Evolutionary conservation across 306 rosid species (phyloP), one percentile per base, ranked within the genome.

Genomic region (Hylodesmum podocarpum): DNA sequence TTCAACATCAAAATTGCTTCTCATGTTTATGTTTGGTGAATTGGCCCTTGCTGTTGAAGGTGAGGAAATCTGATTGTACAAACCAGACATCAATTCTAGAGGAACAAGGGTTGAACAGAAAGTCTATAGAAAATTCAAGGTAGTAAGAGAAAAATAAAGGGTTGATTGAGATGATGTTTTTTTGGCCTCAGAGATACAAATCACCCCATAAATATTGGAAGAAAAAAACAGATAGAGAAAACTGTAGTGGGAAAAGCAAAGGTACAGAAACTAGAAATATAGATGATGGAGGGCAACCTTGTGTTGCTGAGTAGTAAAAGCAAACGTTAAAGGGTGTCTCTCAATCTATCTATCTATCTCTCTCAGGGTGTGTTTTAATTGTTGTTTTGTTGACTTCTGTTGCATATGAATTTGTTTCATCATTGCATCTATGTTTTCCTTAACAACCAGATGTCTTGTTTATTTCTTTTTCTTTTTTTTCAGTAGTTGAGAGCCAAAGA

Each of bases 1-100:
- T 41, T 87, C 88, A 70, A 82, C 79, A 77, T 87, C 87, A 75
- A 81, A 73, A 81, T 70, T 73, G 87, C 59, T 77, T 77, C 88
- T 87, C 65, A 83, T 76, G 78, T 82, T 79, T 66, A 87, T 87
- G 54, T 58, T 85, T 49, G 88, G 88, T 68, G 91, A 84, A 73
- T 73, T 67, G 57, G 91, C 85, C 81, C 88, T 82, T 62, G 58
- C 86, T 54, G 82, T 63, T 67, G 87, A 76, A 70, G 87, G 88
- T 61, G 91, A 84, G 72, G 86, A 64, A 73, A 82, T 82, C 37
- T 79, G 88, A 69, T 83, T 78, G 46, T 87, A 84, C 69, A 87
- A 80, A 78, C 85, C 87, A 63, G 91, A 87, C 91, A 87, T 87
- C 72, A 82, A 62, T 76, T 76, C 86, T 16, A 28, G 9, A 77